Evolutionary conservation across 148 eudicot genomes (phyloP), one percentile per base, ranked within the genome.

Genomic region (Dianthus caryophyllus): DNA sequence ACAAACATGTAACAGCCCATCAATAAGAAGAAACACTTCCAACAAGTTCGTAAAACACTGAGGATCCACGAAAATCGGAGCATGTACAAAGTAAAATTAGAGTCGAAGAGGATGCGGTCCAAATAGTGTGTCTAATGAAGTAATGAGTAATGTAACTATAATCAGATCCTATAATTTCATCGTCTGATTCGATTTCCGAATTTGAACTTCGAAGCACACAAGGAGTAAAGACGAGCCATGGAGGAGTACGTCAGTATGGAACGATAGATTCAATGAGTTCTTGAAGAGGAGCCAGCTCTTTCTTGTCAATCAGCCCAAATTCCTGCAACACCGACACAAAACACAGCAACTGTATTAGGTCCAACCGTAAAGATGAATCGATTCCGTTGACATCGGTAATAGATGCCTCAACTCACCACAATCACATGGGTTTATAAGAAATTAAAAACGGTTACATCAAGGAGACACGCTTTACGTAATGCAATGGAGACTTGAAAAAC

Each of bases 211-310:
- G 26, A 52, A 20, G 29, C 54, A 65, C 54, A 65, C 25, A 60
- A 20, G 39, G 61, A n/a, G 36, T 61, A 4, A 51, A n/a, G 15
- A 13, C 43, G 25, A 31, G 57, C 39, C n/a, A n/a, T n/a, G n/a
- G n/a, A n/a, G n/a, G n/a, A n/a, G n/a, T 69, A 67, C 64, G 74
- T 86, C 74, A 89, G 67, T 81, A 86, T 18, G 91, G 86, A 66
- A 85, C 76, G 74, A 89, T 86, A 30, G 92, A 84, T 62, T 89
- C 92, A 51, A 89, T 83, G 63, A 89, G 92, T 68, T 89, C 96
- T 56, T 87, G 88, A 57, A 90, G 90, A 0, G 93, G 93, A 69
- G 93, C 93, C 63, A 90, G 88, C 75, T 90, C 93, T 81, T 83
- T 87, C 90, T 83, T 87, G 82, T 90, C 93, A 64, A 90, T 87